Percentiles rank a stretch among this genome's conserved stretches.
Evolutionary conservation across 441 rosid genomes (phyloP).

Genomic region (Populus hybrid): DNA sequence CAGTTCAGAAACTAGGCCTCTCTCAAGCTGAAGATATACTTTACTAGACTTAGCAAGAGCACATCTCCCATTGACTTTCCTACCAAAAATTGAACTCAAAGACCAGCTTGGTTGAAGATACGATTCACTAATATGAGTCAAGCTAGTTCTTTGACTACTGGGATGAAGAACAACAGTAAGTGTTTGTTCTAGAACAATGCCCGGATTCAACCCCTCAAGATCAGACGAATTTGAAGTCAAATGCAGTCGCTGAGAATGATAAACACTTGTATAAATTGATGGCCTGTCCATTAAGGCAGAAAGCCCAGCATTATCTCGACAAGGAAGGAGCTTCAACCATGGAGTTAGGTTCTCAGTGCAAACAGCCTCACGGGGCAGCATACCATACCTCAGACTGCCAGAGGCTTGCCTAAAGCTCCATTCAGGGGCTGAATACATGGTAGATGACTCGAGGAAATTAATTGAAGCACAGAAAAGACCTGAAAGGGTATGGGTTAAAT

Average conservation of each 20-base stretch:
- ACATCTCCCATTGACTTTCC: conserved; percentile 64
- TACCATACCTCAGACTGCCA: conserved; percentile 76
- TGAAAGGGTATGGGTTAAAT: conserved; percentile 82
- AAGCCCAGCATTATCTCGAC: conserved; percentile 92
- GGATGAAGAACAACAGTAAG: conserved; percentile 89
- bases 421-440: conserved; percentile 76
- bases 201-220: conserved; percentile 33
- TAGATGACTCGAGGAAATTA: conserved; percentile 81
- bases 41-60: conserved; percentile 72
- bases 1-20: conserved; percentile 41
- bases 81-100: conserved; percentile 78
- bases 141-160: conserved; percentile 23
- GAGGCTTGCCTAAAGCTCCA: conserved; percentile 69
- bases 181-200: conserved; percentile 68
- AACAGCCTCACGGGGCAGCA: conserved; percentile 95
- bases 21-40: conserved; percentile 73
- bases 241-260: conserved; percentile 88
- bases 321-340: conserved; percentile 96
- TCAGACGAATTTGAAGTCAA: conserved; percentile 29
- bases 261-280: conserved; percentile 78
- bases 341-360: conserved; percentile 98
- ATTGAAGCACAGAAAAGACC: conserved; percentile 97
- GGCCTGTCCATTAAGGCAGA: conserved; percentile 83
- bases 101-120: conserved; percentile 67
- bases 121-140: conserved; percentile 26